Evolutionary conservation across 176 grass and related monocot species (phyloP).

Genomic region (Phoenix dactylifera): DNA sequence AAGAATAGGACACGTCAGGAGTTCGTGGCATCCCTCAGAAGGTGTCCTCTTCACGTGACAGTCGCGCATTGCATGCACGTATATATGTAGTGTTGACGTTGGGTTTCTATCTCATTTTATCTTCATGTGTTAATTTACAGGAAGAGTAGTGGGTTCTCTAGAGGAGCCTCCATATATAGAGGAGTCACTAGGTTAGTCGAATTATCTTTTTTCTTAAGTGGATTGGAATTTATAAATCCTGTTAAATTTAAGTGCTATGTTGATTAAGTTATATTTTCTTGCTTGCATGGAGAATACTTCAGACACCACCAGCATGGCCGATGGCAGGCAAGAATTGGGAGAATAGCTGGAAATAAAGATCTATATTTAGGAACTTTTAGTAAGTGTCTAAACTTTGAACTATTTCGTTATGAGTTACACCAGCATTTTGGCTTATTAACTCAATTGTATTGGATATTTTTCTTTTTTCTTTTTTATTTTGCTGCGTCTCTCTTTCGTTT

Average conservation of each 20-base stretch:
- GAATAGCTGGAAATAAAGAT: constrained; percentile 96
- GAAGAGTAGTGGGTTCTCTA: constrained; percentile 95
- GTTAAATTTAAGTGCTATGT: neutral
- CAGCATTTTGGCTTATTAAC: too few relatives aligned
- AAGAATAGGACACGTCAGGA: constrained; percentile 87
- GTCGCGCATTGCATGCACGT: constrained; percentile 25
- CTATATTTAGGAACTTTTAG: constrained; percentile 94
- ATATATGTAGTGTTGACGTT: neutral
- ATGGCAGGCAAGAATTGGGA: constrained; percentile 95
- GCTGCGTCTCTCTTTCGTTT: too few relatives aligned
- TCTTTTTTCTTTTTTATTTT: too few relatives aligned
- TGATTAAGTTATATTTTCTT: too few relatives aligned
- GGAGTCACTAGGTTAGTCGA: constrained; percentile 69
- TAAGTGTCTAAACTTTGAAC: constrained; percentile 9
- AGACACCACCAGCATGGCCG: constrained; percentile 91
- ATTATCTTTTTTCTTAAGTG: constrained; percentile 10
- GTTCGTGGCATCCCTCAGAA: constrained; percentile 87
- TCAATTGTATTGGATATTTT: too few relatives aligned
- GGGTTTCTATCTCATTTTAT: constrained; percentile 3
- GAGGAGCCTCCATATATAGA: constrained; percentile 95
- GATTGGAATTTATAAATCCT: constrained; percentile 3
- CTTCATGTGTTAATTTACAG: constrained; percentile 34
- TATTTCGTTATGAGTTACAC: too few relatives aligned
- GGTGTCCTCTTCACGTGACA: constrained; percentile 25
- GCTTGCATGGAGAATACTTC: neutral